These are phyloP conservation scores for Talaromyces marneffei DNA, from an alignment of 2,329 filamentous ascomycete species.

Conservation along the genomic window DNA sequence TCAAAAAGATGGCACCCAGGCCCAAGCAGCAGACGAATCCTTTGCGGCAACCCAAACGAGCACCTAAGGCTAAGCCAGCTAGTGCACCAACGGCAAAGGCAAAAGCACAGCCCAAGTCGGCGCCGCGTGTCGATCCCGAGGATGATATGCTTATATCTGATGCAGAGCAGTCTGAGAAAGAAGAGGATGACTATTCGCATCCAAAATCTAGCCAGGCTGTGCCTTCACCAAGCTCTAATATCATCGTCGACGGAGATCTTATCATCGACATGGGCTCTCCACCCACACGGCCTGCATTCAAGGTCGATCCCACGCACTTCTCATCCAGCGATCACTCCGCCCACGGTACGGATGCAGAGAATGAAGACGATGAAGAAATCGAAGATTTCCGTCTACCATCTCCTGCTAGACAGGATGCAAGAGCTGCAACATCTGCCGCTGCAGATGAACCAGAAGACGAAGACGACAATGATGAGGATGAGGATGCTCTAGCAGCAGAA, in stretches of 20 bases:
- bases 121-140: conserved; percentile 21
- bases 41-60: conserved; percentile 15
- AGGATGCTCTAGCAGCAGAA: conserved; percentile 53
- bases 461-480: conserved; percentile 25
- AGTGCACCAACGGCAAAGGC: background rate
- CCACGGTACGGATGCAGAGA: conserved; percentile 29
- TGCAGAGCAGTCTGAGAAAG: conserved; percentile 28
- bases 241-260: conserved; percentile 43
- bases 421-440: background rate
- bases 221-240: conserved; percentile 37
- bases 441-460: background rate
- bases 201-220: conserved; percentile 25
- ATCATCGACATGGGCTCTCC: conserved; percentile 47
- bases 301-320: conserved; percentile 38
- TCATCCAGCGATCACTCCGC: conserved; percentile 38
- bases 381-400: conserved; percentile 35
- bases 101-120: conserved; percentile 23
- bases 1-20: conserved; percentile 23
- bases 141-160: conserved; percentile 23
- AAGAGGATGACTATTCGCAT: conserved; percentile 17
- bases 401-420: conserved; percentile 24
- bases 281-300: conserved; percentile 32
- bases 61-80: background rate
- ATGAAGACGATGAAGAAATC: conserved; percentile 32
- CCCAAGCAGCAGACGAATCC: conserved; percentile 14